Conservation (phyloP, 352 stramenopile species). For the Halophytophthora polymorphica region DNA sequence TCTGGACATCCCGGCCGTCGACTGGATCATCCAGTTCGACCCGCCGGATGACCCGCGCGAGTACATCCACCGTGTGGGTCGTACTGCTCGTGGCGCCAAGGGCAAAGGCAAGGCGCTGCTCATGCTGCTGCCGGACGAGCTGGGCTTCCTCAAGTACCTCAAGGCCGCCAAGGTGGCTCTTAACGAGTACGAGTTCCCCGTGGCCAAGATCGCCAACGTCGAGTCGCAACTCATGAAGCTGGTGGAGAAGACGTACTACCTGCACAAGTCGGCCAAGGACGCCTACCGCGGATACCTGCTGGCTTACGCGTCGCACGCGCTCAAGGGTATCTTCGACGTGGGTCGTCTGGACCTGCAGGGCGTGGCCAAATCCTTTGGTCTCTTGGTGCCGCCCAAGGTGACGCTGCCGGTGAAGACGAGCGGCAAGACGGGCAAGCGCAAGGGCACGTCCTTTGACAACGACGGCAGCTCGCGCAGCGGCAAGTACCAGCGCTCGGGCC, state of each 20-base stretch:
- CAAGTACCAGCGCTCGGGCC: conserved; percentile 83
- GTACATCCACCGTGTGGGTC: conserved; percentile 95
- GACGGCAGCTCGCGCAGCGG: conserved; percentile 36
- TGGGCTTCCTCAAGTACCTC: conserved; percentile 98
- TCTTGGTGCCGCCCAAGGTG: conserved; percentile 96
- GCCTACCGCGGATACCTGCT: conserved; percentile 98
- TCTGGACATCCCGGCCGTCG: conserved; percentile 96
- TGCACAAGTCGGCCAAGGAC: conserved; percentile 97
- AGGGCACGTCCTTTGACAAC: conserved; percentile 57
- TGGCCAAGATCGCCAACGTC: conserved; percentile 97
- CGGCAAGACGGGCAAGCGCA: conserved; percentile 75
- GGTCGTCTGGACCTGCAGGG: conserved; percentile 95
- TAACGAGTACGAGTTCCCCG: conserved; percentile 99
- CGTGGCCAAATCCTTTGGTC: conserved; percentile 97
- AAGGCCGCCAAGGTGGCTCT: conserved; percentile 96
- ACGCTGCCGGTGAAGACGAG: conserved; percentile 91
- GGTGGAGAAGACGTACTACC: conserved; percentile 99
- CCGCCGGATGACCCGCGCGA: conserved; percentile 97
- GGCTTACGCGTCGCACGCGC: conserved; percentile 96
- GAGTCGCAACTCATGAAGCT: conserved; percentile 96
- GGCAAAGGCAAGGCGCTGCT: conserved; percentile 94
- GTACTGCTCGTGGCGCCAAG: conserved; percentile 84
- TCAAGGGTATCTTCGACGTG: conserved; percentile 99
- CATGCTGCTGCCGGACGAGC: conserved; percentile 97
- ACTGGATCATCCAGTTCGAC: conserved; percentile 99